A percentile compares a stretch with the other conserved stretches of the same genome.
Evolutionary conservation across 2,329 filamentous ascomycete genomes (phyloP).

Genomic region (Aureobasidium vineae): DNA sequence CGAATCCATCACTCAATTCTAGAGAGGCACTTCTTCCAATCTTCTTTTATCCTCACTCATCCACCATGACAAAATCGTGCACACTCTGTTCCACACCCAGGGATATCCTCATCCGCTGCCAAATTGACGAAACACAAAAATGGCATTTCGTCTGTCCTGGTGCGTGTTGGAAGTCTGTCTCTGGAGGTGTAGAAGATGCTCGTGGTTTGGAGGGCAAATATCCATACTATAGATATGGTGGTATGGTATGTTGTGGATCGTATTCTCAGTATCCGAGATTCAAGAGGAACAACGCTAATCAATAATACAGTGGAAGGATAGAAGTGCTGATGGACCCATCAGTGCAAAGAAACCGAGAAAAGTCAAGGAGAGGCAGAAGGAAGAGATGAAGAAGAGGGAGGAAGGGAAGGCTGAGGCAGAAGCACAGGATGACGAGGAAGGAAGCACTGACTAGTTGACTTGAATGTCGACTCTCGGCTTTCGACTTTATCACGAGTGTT

Average conservation of each 20-base stretch:
- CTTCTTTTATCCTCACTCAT: slow-evolving; percentile 27
- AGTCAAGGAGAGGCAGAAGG: slow-evolving; percentile 40
- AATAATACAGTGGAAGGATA: slow-evolving; percentile 43
- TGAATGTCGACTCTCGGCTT: too few relatives aligned
- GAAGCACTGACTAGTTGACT: background rate
- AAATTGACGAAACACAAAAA: slow-evolving; percentile 41
- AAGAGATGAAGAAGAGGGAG: slow-evolving; percentile 32
- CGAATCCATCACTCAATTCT: background rate
- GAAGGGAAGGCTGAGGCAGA: slow-evolving; percentile 9
- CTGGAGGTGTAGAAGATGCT: slow-evolving; percentile 47
- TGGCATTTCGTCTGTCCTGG: slow-evolving; percentile 50
- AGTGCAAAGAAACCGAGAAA: slow-evolving; percentile 45
- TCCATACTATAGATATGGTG: slow-evolving; percentile 41
- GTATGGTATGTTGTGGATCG: slow-evolving; percentile 33
- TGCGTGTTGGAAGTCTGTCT: slow-evolving; percentile 45
- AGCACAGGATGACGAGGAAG: background rate
- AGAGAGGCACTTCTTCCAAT: background rate
- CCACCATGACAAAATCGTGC: slow-evolving; percentile 39
- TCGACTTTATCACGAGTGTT: background rate
- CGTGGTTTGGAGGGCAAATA: slow-evolving; percentile 43
- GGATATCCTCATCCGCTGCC: slow-evolving; percentile 46
- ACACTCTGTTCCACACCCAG: slow-evolving; percentile 42
- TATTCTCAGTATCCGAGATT: background rate
- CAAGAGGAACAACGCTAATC: background rate
- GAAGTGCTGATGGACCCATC: slow-evolving; percentile 38